Percentiles rank a stretch among this genome's conserved stretches.
These are phyloP conservation scores for Apiosordaria backusii DNA, from an alignment of 495 filamentous ascomycete species.

Conservation along the genomic window DNA sequence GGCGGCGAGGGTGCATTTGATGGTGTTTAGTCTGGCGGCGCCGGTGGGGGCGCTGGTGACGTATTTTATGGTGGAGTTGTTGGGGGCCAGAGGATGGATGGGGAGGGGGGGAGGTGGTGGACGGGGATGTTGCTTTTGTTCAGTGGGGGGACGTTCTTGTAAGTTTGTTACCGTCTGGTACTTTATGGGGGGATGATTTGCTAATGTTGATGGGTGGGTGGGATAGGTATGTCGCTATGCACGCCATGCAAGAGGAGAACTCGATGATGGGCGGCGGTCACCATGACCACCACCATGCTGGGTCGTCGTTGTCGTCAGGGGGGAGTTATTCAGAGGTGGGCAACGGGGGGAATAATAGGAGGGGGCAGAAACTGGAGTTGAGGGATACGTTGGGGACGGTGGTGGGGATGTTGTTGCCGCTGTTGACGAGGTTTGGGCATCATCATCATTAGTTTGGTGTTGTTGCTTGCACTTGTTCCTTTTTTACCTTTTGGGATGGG, in stretches of 20 bases:
- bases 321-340: constrained; percentile 67
- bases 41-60: constrained; percentile 82
- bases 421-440: constrained; percentile 88
- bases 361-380: constrained; percentile 51
- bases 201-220: too few relatives aligned
- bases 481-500: not conserved
- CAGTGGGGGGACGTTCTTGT: constrained; percentile 94
- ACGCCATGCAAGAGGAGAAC: constrained; percentile 88
- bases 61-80: constrained; percentile 69
- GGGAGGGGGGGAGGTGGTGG: constrained; percentile 63
- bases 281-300: constrained; percentile 46
- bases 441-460: constrained; percentile 58
- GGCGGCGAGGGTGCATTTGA: constrained; percentile 75
- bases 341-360: constrained; percentile 43
- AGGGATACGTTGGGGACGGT: constrained; percentile 71
- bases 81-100: constrained; percentile 59
- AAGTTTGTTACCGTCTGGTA: constrained; percentile 44
- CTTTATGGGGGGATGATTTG: not conserved
- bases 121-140: constrained; percentile 91
- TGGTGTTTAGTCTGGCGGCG: constrained; percentile 88
- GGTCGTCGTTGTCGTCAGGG: constrained; percentile 28
- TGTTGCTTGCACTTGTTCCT: not conserved
- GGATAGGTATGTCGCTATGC: constrained; percentile 94
- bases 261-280: constrained; percentile 21
- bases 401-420: constrained; percentile 83